phyloP scores from a whole-genome alignment of 257 asterid species.

The Nyctanthes arbortristis region DNA sequence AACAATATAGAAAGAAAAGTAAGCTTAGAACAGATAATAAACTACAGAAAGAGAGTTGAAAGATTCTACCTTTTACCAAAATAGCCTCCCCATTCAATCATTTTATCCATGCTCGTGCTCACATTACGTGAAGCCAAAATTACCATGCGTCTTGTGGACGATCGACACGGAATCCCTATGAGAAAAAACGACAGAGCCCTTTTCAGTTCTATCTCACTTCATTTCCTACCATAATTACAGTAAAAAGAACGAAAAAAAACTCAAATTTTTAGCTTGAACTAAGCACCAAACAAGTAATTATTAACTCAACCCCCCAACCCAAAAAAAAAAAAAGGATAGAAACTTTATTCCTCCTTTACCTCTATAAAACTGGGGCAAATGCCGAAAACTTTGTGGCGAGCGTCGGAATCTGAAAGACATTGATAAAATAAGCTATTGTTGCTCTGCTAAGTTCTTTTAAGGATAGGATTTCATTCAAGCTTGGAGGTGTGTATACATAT shows the following conservation, averaged over 20 bases:
- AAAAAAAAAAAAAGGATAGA: background rate
- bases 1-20: background rate
- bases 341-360: slow-evolving; percentile 45
- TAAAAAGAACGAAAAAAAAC: background rate
- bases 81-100: slow-evolving; percentile 26
- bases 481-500: background rate
- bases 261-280: background rate
- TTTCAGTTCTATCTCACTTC: background rate
- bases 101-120: slow-evolving; percentile 19
- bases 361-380: slow-evolving; percentile 38
- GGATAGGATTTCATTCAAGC: background rate
- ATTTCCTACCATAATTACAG: background rate
- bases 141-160: slow-evolving; percentile 27
- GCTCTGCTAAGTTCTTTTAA: background rate
- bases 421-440: background rate
- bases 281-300: background rate
- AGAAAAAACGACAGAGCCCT: background rate
- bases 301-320: background rate
- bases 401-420: slow-evolving; percentile 56
- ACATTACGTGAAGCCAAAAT: slow-evolving; percentile 24
- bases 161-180: slow-evolving; percentile 27
- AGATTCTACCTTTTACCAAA: slow-evolving; percentile 47
- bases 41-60: background rate
- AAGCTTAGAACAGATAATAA: background rate
- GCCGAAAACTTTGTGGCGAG: slow-evolving; percentile 31